Evolutionary conservation across 306 rosid genomes (phyloP), one percentile per base, ranked within the genome.

Genomic region (Vicia sativa): DNA sequence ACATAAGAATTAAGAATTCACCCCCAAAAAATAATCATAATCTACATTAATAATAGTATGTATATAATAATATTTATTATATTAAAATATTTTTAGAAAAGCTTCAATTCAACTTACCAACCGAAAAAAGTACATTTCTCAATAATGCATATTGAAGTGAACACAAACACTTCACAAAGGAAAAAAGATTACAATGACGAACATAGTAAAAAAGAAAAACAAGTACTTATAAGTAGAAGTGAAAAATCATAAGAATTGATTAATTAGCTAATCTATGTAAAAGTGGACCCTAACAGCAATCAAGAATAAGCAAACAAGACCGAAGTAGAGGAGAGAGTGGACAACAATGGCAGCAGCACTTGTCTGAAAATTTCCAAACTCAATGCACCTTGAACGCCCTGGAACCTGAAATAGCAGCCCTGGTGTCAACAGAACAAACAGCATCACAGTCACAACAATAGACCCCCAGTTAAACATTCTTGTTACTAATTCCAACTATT

Each of bases 391-490:
- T 10, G 87, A 83, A 11, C 82, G 71, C 0, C 93, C 98, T 0
- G 96, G 98, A 6, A 90, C 72, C 76, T 87, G 96, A 63, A 92
- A 92, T 3, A 92, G 77, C 15, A 92, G 75, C 0, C 96, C 96
- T 0, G 95, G 98, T 0, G 96, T 79, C 53, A 92, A 65, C 65
- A 92, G 73, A 43, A 89, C 84, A 45, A 86, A 92, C 53, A 92
- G 76, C 68, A 87, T 73, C 77, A 87, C 92, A 1, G 96, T 78
- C 29, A 87, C 90, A 21, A 89, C 83, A 62, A 92, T 82, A 7
- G 98, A 85, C 1, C 95, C 96, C 95, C 89, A 92, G 59, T 92
- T 89, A 12, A 86, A 80, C 96, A 87, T 86, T 41, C 25, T 78
- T 60, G 3, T 21, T 49, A 4, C 7, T 15, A 11, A 49, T 18